Base-by-base conservation (phyloP, 2,329 filamentous ascomycete species). In the Hypoxylon sp. region DNA sequence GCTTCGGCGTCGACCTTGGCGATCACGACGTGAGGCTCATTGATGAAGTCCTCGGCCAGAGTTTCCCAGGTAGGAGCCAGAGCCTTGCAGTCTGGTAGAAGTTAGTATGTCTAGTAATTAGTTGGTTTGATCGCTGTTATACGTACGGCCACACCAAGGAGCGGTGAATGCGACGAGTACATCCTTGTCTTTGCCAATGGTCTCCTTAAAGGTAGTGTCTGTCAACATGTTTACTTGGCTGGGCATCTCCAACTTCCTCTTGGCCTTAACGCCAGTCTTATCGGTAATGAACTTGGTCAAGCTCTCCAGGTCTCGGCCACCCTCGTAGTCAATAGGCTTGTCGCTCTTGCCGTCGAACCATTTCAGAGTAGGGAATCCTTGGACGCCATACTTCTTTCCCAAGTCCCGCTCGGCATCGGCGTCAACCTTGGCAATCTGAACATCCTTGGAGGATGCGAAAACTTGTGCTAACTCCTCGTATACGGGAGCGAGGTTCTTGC, bases 61-160 rank as follows among this genome's bases (percentile, higher is more conserved):
- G 88, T 88, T 82, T 99, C 96, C 93, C 94, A 99, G 72, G 85
- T 87, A 46, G 96, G 96, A 51, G 94, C 94, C 69, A 99, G 90
- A 74, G 76, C 90, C 86, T 99, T 99, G 92, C 96, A 99, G 88
- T 99, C 96, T 97, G 77, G 37, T 58, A 25, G n/a, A n/a, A 52
- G 53, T 73, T 51, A 71, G 65, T 64, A 69, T 63, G 70, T 61
- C 37, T 52, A 64, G 12, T 61, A 54, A 50, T 63, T 27, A 34
- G 9, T 30, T 19, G 41, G 51, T 11, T 63, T 11, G 21, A 55
- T 52, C 5, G 51, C n/a, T n/a, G 11, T 41, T 65, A 71, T 72
- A 91, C 94, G 82, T 88, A 98, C 96, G 95, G 80, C 95, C 95
- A 81, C 96, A 99, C 96, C 95, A 98, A 56, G 96, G 94, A 56